Evolutionary conservation across 139 green algal species (phyloP), one percentile per base, ranked within the genome.

Genomic region (Pseudopediastrum boryanum): DNA sequence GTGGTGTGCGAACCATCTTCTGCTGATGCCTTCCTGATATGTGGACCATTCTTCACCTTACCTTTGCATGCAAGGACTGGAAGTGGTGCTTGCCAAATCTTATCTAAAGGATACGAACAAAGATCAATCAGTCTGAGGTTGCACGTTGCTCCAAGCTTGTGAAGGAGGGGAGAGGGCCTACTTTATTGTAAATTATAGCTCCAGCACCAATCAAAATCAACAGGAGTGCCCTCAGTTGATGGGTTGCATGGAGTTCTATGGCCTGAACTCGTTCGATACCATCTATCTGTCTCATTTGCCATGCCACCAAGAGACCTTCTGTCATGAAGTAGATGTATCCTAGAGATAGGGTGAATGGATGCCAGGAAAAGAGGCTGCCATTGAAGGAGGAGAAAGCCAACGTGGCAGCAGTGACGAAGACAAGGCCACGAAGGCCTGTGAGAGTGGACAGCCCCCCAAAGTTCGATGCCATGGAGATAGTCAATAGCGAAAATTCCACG

Each of bases 111-210:
- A n/a, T n/a, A n/a, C n/a, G n/a, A n/a, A n/a, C n/a, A n/a, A n/a
- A n/a, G n/a, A n/a, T n/a, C n/a, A n/a, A n/a, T n/a, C n/a, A n/a
- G n/a, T n/a, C n/a, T n/a, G n/a, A n/a, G n/a, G n/a, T n/a, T n/a
- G n/a, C n/a, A n/a, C n/a, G n/a, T n/a, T n/a, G n/a, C n/a, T n/a
- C n/a, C n/a, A n/a, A n/a, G n/a, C n/a, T n/a, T n/a, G n/a, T n/a
- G n/a, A n/a, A n/a, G n/a, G n/a, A n/a, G n/a, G n/a, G n/a, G n/a
- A n/a, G n/a, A n/a, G n/a, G n/a, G n/a, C n/a, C n/a, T n/a, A n/a
- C n/a, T n/a, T n/a, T 93, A 77, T 92, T 92, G n/a, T 70, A 44
- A 56, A 87, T 90, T 25, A 93, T 92, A 13, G 81, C 81, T 0
- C 70, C 84, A 29, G 92, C 91, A 2, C 89, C 89, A 13, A 91